Evolutionary conservation across 164 flowering plant species (phyloP), one percentile per base, ranked within the genome.

Genomic region (Vitis vinifera): DNA sequence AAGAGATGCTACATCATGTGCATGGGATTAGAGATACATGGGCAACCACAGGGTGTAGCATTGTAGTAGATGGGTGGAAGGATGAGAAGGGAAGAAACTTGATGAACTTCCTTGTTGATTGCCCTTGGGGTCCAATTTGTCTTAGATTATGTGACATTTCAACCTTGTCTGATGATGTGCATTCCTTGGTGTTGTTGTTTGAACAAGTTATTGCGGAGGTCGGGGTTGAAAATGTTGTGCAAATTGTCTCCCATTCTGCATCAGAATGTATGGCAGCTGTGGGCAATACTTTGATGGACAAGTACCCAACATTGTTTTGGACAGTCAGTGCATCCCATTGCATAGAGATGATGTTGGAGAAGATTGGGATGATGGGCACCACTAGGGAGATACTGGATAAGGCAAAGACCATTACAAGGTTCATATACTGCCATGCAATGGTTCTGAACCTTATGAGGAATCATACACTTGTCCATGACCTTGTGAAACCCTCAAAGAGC

Each of bases 21-120:
- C 63, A 69, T 23, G 77, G 68, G 14, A 79, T 82, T 12, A 84
- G 68, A 66, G 64, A 51, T 19, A 86, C 97, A 17, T 91, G 97
- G 97, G 71, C 59, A 53, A 68, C 49, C 61, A 88, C 94, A 4
- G 97, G 97, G n/a, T 91, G 97, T 71, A 89, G 88, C 75, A 81
- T 91, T 53, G 62, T 91, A 66, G 58, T 85, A 56, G 97, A 91
- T 79, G 85, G 83, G 31, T 91, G 93, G 93, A 73, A 60, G 15
- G 79, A 79, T 75, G 77, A 65, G n/a, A 71, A 72, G 23, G 91
- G 91, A 10, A 66, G 82, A 23, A 62, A 59, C 61, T 66, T 89
- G 51, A 66, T 88, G 10, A 80, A 72, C 66, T 74, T 89, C 75
- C 37, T 91, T 7, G 93, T 79, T 13, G 83, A 86, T 66, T 81